Percentiles rank a stretch among this genome's conserved stretches.
Evolutionary conservation across 2,329 filamentous ascomycete genomes (phyloP).

Genomic region (Penicillium sp.): DNA sequence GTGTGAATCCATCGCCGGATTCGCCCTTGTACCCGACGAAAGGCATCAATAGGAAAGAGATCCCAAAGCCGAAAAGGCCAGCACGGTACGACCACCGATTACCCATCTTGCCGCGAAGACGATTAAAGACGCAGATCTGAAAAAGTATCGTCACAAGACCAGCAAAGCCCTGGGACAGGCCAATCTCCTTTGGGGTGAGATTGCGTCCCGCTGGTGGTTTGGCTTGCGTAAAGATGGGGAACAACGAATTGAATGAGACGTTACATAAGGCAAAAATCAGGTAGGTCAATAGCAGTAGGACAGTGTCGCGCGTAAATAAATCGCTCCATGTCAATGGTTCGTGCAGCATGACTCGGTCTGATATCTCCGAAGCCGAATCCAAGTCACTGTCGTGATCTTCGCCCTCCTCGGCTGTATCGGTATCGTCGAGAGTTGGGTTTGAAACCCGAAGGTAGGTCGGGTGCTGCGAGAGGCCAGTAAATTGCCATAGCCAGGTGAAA

Average conservation of each 20-base stretch:
- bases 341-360: conserved; percentile 40
- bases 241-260: conserved; percentile 92
- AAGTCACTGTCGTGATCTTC: conserved; percentile 45
- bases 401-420: conserved; percentile 24
- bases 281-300: conserved; percentile 80
- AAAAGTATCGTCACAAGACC: conserved; percentile 85
- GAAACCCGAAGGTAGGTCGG: conserved; percentile 59
- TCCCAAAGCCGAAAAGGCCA: conserved; percentile 74
- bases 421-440: conserved; percentile 26
- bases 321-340: conserved; percentile 56
- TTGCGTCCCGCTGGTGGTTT: conserved; percentile 72
- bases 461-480: conserved; percentile 55
- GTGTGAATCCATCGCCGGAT: conserved; percentile 58
- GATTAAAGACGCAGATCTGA: conserved; percentile 81
- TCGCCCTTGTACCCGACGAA: conserved; percentile 78
- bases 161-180: conserved; percentile 79
- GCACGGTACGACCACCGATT: conserved; percentile 82
- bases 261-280: conserved; percentile 93
- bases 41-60: conserved; percentile 85
- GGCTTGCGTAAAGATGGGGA: conserved; percentile 85
- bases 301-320: conserved; percentile 75
- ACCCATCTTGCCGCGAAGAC: conserved; percentile 73
- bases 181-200: conserved; percentile 77
- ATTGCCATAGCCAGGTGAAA: conserved; percentile 71
- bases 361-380: conserved; percentile 45